Evolutionary conservation across 1,284 basidiomycete species (phyloP), one percentile per base, ranked within the genome.

Genomic region (Coniophora puteana): DNA sequence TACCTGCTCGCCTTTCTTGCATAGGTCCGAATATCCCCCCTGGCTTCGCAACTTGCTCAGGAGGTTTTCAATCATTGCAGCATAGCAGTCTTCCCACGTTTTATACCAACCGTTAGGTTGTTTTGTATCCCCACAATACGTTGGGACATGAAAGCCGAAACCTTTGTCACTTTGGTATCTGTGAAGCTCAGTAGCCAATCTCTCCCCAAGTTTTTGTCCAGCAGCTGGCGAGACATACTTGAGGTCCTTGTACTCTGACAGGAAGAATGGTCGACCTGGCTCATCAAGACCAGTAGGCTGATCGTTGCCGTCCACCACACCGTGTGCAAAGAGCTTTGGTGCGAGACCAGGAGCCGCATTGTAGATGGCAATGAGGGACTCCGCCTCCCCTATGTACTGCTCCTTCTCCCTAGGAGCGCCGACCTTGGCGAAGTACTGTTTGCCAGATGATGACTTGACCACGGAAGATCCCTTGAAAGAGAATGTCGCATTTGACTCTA

Each of bases 91-190:
- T 42, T 83, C 78, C 89, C 88, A 92, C 1, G 73, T 80, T 36
- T 74, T 63, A 52, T 71, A 81, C 82, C 83, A 86, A 7, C 84
- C 83, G 51, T 92, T 92, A 43, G 78, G 72, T 53, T 89, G 73
- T 44, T 79, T 74, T 4, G 89, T 93, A 6, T 70, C 73, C 3
- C 90, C 90, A 51, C 90, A 93, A 59, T 81, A 88, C 7, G 90
- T 93, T 1, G 86, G 81, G 6, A 88, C 74, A 2, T 65, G 59
- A 52, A 93, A 93, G 2, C 90, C 90, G 59, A 80, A 93, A 3
- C 77, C 77, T 1, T 74, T 62, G 12, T 57, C 49, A 47, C 74
- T 81, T 53, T 69, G 67, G 56, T 74, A 68, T 6, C 52, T 54
- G 46, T 89, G 87, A 44, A 89, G 55, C 54, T 86, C 83, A 3